Base-by-base conservation (phyloP, 805 yeast genomes). In the Lipomyces spencermartinsiae region DNA sequence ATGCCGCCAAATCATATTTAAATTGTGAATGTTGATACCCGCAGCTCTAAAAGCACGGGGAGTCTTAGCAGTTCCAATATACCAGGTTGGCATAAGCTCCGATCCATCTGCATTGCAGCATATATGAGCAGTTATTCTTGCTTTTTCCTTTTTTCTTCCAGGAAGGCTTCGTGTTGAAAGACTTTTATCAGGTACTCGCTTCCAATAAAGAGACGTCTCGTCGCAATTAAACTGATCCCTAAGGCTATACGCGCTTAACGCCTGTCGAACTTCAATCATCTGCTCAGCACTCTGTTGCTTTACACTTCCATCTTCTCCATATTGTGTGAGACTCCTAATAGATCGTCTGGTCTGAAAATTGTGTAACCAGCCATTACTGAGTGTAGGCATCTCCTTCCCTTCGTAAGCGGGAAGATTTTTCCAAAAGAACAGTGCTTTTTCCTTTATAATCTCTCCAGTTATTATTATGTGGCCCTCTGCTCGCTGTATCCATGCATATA, bases 351-450 rank as follows among this genome's bases (percentile, higher is more conserved):
- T 39, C 49, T 39, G 49, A 3, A 39, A 39, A 2, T 39, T 39
- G 49, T 39, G 49, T 39, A 39, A 39, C 49, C 49, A 39, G 49
- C 49, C 49, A 39, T 39, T 39, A 39, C 49, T 39, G 49, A 39
- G 3, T 39, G 49, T 39, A 12, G 2, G 49, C 49, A 39, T 39
- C 49, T 39, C 49, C 49, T 39, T 39, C 49, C 49, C 49, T 39
- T 39, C 49, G 49, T 39, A 39, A 39, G 49, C 49, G 49, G 49
- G 49, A 39, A 39, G 49, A 3, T 16, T 39, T 16, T 39, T 39
- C 49, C n/a, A 39, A 39, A 39, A 39, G 49, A 39, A 39, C 49
- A 14, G 49, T 39, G 49, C 49, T 3, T 39, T 39, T 39, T 39
- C 49, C 49, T 3, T 39, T 39, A 39, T 39, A 39, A 39, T 39